Conservation (phyloP, 257 asterid genomes). For the Solanum pinnatisectum region DNA sequence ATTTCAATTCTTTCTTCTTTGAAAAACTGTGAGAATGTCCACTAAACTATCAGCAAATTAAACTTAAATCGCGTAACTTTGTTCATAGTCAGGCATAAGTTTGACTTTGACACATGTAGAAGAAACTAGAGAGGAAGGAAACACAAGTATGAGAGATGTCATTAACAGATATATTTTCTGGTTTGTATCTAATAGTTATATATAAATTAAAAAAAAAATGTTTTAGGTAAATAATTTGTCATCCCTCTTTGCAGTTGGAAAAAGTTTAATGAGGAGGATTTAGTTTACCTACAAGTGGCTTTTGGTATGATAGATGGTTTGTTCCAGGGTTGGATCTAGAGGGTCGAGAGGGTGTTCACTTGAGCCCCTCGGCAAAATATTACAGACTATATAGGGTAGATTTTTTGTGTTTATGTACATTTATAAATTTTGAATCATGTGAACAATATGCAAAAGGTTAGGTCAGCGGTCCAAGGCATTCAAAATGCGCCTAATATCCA, state of each 20-base stretch:
- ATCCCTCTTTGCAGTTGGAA: neutral
- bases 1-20: neutral
- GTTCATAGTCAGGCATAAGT: neutral
- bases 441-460: neutral
- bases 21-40: neutral
- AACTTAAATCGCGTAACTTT: neutral
- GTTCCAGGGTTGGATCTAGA: neutral
- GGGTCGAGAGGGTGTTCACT: neutral
- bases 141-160: neutral
- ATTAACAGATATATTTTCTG: neutral
- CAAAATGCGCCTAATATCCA: neutral
- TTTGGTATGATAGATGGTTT: conserved; percentile 74
- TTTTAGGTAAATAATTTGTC: neutral
- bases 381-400: neutral
- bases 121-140: neutral
- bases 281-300: conserved; percentile 65
- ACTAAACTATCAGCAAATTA: neutral
- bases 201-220: conserved; percentile 17
- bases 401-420: neutral
- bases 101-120: neutral
- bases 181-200: conserved; percentile 10
- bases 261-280: neutral
- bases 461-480: neutral
- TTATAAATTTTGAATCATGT: neutral
- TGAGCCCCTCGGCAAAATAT: neutral